Evolutionary conservation across 306 rosid genomes (phyloP), one percentile per base, ranked within the genome.

Genomic region (Alnus glutinosa): DNA sequence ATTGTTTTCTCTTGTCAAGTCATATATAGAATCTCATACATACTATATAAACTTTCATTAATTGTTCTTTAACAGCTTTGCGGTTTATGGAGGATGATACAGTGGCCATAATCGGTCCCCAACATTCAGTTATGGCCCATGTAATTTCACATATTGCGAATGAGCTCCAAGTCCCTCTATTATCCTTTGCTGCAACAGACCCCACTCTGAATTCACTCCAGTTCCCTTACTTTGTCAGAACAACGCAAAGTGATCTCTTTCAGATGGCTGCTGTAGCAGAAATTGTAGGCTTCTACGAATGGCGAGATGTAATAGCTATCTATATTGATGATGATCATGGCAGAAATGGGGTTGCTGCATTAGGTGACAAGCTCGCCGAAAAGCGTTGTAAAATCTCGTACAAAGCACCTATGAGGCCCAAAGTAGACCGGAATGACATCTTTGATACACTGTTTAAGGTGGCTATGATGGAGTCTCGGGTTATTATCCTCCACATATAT

Each of bases 21-120:
- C 44, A 18, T 23, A 23, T 23, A 23, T 78, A 39, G 47, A 51
- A 71, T 54, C 66, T 66, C 13, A 30, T 49, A 48, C 61, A 54
- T 15, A 79, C 55, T 57, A 66, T 13, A 23, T 23, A 23, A 23
- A 72, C 59, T 67, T 86, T 66, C 44, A 23, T 23, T 76, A 74
- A 66, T 39, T 30, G 16, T 75, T 64, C 51, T 78, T 32, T 80
- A 14, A 2, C 92, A 96, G 99, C 90, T 81, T 88, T 96, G 85
- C 84, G 74, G 82, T 89, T 96, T 83, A 92, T 90, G 90, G 92
- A 89, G 84, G 83, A 62, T 16, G 87, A 83, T 50, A 85, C 93
- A 13, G 89, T 93, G 82, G 99, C 99, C 37, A 90, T 96, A 86
- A 90, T 96, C 78, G 99, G 99, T 10, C 98, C 99, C 12, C 99